These are phyloP conservation scores for Silene noctiflora DNA, from an alignment of 179 eudicot species.

Conservation along the genomic window DNA sequence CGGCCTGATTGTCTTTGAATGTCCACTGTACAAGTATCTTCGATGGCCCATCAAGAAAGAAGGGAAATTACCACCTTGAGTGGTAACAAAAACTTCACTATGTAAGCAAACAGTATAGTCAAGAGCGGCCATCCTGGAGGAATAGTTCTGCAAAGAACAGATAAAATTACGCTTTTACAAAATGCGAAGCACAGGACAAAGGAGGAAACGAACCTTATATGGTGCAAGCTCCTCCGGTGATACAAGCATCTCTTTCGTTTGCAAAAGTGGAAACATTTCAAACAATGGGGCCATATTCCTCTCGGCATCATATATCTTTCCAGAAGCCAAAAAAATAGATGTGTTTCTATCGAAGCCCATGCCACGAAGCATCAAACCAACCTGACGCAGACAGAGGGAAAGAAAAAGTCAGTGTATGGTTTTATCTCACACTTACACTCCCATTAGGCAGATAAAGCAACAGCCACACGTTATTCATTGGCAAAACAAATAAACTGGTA, in stretches of 20 bases:
- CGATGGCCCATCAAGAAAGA: slow-evolving; percentile 86
- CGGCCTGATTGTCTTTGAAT: slow-evolving; percentile 82
- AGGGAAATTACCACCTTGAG: slow-evolving; percentile 97
- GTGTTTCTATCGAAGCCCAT: slow-evolving; percentile 89
- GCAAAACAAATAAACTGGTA: not conserved
- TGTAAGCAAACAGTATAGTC: slow-evolving; percentile 95
- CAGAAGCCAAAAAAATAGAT: slow-evolving; percentile 88
- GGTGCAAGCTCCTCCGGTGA: slow-evolving; percentile 79
- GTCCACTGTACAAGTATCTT: slow-evolving; percentile 85
- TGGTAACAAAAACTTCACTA: slow-evolving; percentile 93
- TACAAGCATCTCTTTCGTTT: slow-evolving; percentile 84
- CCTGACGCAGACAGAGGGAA: slow-evolving; percentile 40
- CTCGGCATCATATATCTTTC: slow-evolving; percentile 77
- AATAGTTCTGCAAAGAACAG: slow-evolving; percentile 55
- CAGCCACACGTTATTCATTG: not conserved
- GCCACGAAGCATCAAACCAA: slow-evolving; percentile 92
- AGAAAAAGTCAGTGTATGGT: slow-evolving; percentile 9
- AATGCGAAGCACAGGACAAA: slow-evolving; percentile 8
- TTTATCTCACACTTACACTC: not conserved
- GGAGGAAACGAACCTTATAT: slow-evolving; percentile 48
- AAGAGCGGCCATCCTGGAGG: slow-evolving; percentile 96
- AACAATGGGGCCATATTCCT: slow-evolving; percentile 79
- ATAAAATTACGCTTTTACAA: slow-evolving; percentile 14
- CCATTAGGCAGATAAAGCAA: not conserved
- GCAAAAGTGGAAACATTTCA: slow-evolving; percentile 93